Conservation (phyloP, 441 rosid species). For the Gossypium schwendimanii region DNA sequence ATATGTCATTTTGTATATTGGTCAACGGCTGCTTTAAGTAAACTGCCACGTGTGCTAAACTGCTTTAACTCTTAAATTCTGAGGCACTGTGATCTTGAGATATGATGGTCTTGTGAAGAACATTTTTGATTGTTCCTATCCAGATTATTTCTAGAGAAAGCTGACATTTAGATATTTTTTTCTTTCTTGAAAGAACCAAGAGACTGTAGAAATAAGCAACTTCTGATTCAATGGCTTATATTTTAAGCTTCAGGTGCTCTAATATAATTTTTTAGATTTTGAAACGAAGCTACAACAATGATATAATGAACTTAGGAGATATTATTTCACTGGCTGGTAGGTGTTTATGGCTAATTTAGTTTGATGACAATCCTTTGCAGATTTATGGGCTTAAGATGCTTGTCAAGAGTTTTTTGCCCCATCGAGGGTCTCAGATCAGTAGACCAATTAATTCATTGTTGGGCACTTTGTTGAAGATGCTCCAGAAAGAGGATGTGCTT, state of each 20-base stretch:
- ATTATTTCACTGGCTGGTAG: not conserved
- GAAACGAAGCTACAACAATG: not conserved
- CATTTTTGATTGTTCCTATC: not conserved
- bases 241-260: constrained; percentile 3
- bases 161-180: not conserved
- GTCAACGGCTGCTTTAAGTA: not conserved
- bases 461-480: constrained; percentile 49
- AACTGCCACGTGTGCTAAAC: not conserved
- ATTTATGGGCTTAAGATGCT: constrained; percentile 82
- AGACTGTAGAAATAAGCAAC: not conserved
- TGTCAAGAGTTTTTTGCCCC: constrained; percentile 79
- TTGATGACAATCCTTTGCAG: constrained; percentile 38
- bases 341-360: constrained; percentile 6
- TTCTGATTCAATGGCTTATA: not conserved
- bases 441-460: constrained; percentile 52
- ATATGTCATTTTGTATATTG: not conserved
- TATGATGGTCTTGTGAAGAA: not conserved
- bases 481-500: constrained; percentile 36
- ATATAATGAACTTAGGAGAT: not conserved
- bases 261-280: not conserved
- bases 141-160: not conserved
- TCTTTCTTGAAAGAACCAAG: not conserved
- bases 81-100: not conserved
- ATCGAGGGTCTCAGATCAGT: constrained; percentile 42
- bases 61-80: not conserved